Evolutionary conservation across 805 yeast species (phyloP), one percentile per base, ranked within the genome.

Genomic region (Yueomyces sp.): DNA sequence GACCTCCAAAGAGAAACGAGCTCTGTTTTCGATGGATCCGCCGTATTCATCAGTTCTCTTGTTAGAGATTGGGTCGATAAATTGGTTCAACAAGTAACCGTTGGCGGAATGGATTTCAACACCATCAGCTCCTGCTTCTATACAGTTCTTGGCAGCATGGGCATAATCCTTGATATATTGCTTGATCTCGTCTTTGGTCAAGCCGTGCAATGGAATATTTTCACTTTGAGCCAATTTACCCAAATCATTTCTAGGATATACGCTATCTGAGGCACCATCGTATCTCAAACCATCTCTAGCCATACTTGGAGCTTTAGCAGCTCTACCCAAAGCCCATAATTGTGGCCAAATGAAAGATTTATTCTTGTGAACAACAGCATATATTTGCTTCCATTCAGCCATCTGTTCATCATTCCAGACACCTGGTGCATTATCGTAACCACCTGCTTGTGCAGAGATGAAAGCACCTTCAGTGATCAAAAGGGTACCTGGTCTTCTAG

Each of bases 101-200:
- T 79, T 77, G 11, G 85, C 85, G 36, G 66, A 66, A 56, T 79
- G 86, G 40, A 81, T 60, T 59, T 81, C 85, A 32, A 81, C 72
- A 48, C 77, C 78, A 57, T 81, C 85, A 40, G 67, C 67, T 41
- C 67, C 67, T 28, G 57, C 55, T 7, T 45, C 57, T 34, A 64
- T 45, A 12, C 59, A 45, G 38, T 55, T 59, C 51, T 58, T 59
- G 9, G 81, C 77, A 34, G 76, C 74, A 3, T 51, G 49, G 5
- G 64, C 72, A 49, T 59, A 76, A 39, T 67, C 65, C 38, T 60
- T 48, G 28, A 68, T 62, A 45, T 65, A 65, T 42, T 66, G 63
- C 42, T 69, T 59, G 49, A 76, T 57, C 55, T 57, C 67, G 31
- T 48, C 54, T 40, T 51, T 51, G 36, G 60, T 54, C n/a, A 56